These are phyloP conservation scores for Ceratocystis colombiana DNA, from an alignment of 2,329 filamentous ascomycete genomes.

Conservation along the genomic window DNA sequence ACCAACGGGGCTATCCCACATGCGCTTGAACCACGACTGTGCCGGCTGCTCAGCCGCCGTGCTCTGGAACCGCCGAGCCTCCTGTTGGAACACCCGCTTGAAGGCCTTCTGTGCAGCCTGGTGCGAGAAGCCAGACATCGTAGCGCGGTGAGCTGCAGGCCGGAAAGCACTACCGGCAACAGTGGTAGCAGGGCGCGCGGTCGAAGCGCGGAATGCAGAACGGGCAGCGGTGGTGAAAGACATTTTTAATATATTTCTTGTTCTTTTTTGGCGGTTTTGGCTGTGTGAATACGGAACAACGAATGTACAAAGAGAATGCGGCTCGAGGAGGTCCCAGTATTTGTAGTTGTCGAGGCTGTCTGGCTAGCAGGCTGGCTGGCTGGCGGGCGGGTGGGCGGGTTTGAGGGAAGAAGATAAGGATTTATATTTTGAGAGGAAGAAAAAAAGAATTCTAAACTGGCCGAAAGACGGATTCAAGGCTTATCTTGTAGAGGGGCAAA, in stretches of 20 bases:
- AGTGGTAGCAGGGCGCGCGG: constrained; percentile 39
- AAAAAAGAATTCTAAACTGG: constrained; percentile 11
- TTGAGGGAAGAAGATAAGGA: background rate
- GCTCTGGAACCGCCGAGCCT: constrained; percentile 57
- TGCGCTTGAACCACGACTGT: constrained; percentile 57
- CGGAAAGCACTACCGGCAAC: constrained; percentile 34
- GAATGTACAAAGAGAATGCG: background rate
- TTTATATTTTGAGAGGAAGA: background rate
- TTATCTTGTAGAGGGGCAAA: constrained; percentile 5
- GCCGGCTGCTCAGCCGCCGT: constrained; percentile 38
- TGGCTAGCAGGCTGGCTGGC: background rate
- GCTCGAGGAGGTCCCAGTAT: background rate
- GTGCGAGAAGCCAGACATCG: constrained; percentile 37
- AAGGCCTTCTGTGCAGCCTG: constrained; percentile 47
- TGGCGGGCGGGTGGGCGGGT: background rate
- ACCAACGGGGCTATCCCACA: constrained; percentile 74
- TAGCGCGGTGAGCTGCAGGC: constrained; percentile 41
- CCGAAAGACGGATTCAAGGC: background rate
- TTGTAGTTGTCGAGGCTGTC: background rate
- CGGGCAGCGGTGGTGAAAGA: constrained; percentile 34
- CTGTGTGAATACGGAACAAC: background rate
- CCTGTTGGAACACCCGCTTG: constrained; percentile 33
- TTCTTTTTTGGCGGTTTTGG: constrained; percentile 28
- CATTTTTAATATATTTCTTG: constrained; percentile 29
- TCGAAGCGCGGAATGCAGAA: constrained; percentile 42